Base-by-base conservation (phyloP, 2,329 filamentous ascomycete species). In the Diplocarpon mali region DNA sequence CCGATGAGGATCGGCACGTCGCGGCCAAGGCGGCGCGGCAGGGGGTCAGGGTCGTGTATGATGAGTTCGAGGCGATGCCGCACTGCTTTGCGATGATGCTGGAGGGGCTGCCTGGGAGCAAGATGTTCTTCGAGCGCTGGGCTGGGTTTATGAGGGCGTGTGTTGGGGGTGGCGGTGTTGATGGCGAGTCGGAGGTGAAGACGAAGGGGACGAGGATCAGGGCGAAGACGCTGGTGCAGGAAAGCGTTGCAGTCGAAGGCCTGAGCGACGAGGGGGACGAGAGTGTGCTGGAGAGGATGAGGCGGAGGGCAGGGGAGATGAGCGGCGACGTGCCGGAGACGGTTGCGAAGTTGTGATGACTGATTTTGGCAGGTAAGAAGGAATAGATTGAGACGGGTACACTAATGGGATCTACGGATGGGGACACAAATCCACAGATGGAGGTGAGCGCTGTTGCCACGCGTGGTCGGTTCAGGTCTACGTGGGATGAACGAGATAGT, bases 21-120 rank as follows among this genome's bases (percentile, higher is more conserved):
- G 82, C 79, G 0, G 63, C 66, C 34, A 69, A 71, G 32, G 67
- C 84, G 10, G 67, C 67, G 13, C 51, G 56, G 7, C 74, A 83
- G 37, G 77, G 75, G 5, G 80, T 81, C 0, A 58, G 57, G 0
- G 74, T 89, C 0, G 69, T 76, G 3, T 83, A 79, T 56, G 76
- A 85, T 59, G 76, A 86, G 63, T 92, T 79, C 59, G 80, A 88
- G 60, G 81, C 77, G 2, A 90, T 90, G 85, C 83, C 85, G 43
- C 85, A 89, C 63, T 78, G 76, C 53, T 90, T 86, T 58, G 75
- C 72, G 0, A 56, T 78, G 50, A 51, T 85, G 1, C 63, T 85
- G 44, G 62, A 68, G 1, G 62, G 64, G 4, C 59, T 70, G 2
- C 58, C 67, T 1, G 68, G 64, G 27, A 64, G 71, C 2, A 64